Evolutionary conservation across 495 filamentous ascomycete species (phyloP).

Genomic region (Acidiella bohemica): DNA sequence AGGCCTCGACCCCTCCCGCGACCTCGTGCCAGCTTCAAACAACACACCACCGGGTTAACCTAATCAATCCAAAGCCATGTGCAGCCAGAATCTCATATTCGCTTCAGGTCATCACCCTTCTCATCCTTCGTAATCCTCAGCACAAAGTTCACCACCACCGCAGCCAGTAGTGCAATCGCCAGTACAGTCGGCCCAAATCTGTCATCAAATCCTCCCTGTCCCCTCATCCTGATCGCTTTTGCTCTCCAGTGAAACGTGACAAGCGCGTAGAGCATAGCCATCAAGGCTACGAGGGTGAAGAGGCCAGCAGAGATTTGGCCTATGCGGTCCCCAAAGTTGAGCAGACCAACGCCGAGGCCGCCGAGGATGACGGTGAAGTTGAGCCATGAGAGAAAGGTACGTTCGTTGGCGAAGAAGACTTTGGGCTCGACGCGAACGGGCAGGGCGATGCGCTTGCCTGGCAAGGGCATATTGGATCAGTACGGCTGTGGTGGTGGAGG

Average conservation of each 20-base stretch:
- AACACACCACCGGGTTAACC: no score
- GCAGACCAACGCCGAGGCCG: conserved; percentile 83
- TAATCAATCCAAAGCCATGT: no score
- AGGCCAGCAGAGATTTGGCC: conserved; percentile 83
- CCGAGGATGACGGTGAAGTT: conserved; percentile 98
- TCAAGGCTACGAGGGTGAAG: conserved; percentile 92
- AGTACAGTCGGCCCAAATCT: conserved; percentile 82
- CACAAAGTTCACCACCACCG: conserved; percentile 88
- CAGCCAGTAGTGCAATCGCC: conserved; percentile 67
- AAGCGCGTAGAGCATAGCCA: conserved; percentile 87
- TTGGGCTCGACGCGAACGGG: conserved; percentile 97
- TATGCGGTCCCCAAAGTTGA: conserved; percentile 93
- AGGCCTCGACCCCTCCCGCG: no score
- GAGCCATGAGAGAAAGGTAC: conserved; percentile 97
- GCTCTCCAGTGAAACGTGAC: conserved; percentile 95
- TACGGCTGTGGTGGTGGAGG: conserved; percentile 11
- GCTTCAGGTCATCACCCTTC: conserved; percentile 12
- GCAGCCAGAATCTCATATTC: no score
- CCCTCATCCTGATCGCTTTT: conserved; percentile 76
- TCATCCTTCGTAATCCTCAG: conserved; percentile 54
- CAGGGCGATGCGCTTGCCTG: conserved; percentile 95
- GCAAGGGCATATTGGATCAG: no score
- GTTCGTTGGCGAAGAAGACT: conserved; percentile 99
- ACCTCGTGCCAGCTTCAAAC: no score
- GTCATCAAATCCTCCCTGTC: conserved; percentile 93